Evolutionary conservation across 352 stramenopile species (phyloP), one percentile per base, ranked within the genome.

Genomic region (Pythium oligandrum): DNA sequence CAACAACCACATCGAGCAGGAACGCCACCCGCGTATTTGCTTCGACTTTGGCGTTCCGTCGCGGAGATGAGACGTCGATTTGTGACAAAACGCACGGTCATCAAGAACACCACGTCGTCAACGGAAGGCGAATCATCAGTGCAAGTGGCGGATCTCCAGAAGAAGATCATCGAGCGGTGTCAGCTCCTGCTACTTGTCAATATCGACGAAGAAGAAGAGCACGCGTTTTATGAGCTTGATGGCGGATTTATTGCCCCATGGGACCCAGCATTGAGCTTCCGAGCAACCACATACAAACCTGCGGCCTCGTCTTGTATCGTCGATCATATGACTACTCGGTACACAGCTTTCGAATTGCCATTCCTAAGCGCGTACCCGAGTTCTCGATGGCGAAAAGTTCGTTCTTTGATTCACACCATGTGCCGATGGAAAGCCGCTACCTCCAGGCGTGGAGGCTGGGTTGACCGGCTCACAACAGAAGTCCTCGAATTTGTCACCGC

Each of bases 21-120:
- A 10, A 11, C 17, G 4, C 61, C 55, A 44, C 61, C 55, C 3
- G 42, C 12, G 2, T 55, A 31, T 33, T 48, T 86, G 74, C 40
- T 33, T 68, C 0, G 51, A 6, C 9, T 67, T 71, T 93, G 83
- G 83, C 55, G 63, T 0, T 57, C 50, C 34, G 78, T 90, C 30
- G 81, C 80, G 3, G 76, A 88, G 7, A 47, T 87, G 6, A 48
- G 61, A 3, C 46, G 48, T 17, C 61, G 61, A 12, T 55, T 64
- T 34, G 44, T 69, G 3, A 52, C 61, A 11, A 61, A 60, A 40
- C 40, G 61, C 3, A 69, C 51, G 3, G 32, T 44, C 6, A 55
- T 69, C 39, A 63, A 61, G 45, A 69, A 69, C 39, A n/a, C 36
- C 1, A 6, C 26, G 3, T 6, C 46, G 6, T 40, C 30, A 31